Evolutionary conservation across 495 filamentous ascomycete genomes (phyloP).

Genomic region (Trichoderma asperelloides): DNA sequence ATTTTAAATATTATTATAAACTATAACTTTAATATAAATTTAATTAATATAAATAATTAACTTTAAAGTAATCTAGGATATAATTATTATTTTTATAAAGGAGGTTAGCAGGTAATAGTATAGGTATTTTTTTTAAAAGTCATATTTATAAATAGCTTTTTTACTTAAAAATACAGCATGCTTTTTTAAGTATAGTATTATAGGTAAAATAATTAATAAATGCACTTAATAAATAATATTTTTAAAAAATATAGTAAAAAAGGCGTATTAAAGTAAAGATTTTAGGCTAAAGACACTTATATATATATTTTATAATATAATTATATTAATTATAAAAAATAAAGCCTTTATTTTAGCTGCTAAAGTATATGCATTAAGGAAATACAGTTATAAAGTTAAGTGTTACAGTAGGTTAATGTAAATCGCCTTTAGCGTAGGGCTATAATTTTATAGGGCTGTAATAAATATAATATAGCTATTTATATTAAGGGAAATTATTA

Average conservation of each 20-base stretch:
- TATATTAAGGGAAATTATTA: not conserved
- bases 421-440: not conserved
- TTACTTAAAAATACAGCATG: not conserved
- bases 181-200: not conserved
- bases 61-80: not conserved
- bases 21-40: not conserved
- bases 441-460: not conserved
- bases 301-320: conserved; percentile 1
- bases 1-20: not conserved
- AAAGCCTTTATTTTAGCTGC: not conserved
- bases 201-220: not conserved
- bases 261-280: not conserved
- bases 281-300: not conserved
- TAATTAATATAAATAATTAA: not conserved
- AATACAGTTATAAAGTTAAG: not conserved
- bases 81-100: not conserved
- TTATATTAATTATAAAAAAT: not conserved
- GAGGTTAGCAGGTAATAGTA: not conserved
- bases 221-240: not conserved
- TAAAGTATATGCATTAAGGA: not conserved
- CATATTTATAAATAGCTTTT: not conserved
- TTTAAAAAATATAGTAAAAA: not conserved
- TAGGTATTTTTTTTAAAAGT: not conserved
- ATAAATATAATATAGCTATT: conserved; percentile 2
- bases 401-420: not conserved